Conservation (phyloP, 345 rosid species). For the Boechera divaricarpa region DNA sequence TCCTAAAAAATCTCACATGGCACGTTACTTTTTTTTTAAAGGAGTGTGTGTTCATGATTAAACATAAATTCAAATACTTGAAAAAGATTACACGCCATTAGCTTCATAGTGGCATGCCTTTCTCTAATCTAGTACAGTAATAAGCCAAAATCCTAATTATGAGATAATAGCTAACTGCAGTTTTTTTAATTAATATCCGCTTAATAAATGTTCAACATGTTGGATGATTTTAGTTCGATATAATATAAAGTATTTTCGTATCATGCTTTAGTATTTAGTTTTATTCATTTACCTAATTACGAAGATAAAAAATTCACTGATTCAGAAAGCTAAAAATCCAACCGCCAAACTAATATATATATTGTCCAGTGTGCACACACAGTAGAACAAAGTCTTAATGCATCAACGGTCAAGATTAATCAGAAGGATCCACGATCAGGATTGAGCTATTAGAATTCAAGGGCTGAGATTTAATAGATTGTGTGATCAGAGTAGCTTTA, state of each 20-base stretch:
- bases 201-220: neutral
- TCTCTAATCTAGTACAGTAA: neutral
- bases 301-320: neutral
- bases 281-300: neutral
- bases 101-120: neutral
- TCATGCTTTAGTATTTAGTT: neutral
- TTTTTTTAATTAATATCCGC: neutral
- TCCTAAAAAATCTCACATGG: neutral
- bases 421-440: too few species aligned
- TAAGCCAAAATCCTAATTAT: constrained; percentile 13
- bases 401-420: too few species aligned
- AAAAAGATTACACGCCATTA: neutral
- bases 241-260: neutral
- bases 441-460: too few species aligned
- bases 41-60: neutral
- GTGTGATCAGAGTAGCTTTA: too few species aligned
- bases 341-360: neutral
- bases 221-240: neutral
- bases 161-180: neutral
- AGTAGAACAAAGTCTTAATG: neutral
- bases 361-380: neutral
- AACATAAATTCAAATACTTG: neutral
- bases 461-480: too few species aligned
- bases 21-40: too few species aligned
- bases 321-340: neutral